These are phyloP conservation scores for Oxyria digyna DNA, from an alignment of 148 eudicot species.

Conservation along the genomic window DNA sequence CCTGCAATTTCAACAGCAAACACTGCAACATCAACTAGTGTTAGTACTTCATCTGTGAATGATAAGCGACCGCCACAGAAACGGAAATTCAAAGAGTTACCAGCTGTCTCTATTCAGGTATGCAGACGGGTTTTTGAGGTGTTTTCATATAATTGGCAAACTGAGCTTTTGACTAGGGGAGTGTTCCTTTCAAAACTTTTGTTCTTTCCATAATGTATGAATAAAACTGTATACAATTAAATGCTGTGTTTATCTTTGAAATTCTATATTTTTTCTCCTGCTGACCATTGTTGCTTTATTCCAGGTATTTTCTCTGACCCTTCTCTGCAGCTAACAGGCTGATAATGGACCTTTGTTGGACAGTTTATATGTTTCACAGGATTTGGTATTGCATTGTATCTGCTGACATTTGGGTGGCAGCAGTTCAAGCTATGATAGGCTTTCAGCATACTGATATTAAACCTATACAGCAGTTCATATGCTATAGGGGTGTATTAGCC, in stretches of 20 bases:
- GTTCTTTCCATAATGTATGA: not conserved
- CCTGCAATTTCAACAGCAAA: constrained; percentile 16
- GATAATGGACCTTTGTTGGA: constrained; percentile 76
- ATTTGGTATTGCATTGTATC: constrained; percentile 21
- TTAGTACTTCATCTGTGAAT: constrained; percentile 23
- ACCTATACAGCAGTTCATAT: not conserved
- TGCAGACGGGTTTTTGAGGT: not conserved
- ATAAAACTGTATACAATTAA: too few relatives aligned
- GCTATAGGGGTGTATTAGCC: too few relatives aligned
- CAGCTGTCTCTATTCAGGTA: constrained; percentile 63
- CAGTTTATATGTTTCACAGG: constrained; percentile 78
- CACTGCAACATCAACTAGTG: constrained; percentile 13
- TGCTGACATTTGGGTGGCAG: constrained; percentile 18
- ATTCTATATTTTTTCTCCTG: not conserved
- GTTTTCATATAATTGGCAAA: not conserved
- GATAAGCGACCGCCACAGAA: constrained; percentile 30
- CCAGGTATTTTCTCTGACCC: constrained; percentile 99
- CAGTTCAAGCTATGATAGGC: constrained; percentile 2
- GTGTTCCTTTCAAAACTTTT: not conserved
- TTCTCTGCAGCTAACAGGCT: constrained; percentile 93
- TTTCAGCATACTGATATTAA: not conserved
- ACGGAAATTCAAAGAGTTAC: constrained; percentile 77
- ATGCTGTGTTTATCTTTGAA: not conserved
- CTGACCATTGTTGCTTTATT: constrained; percentile 59
- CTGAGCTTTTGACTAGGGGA: not conserved